Percentiles rank a stretch among this genome's conserved stretches.
These are phyloP conservation scores for Hanseniaspora sp. DNA, from an alignment of 1,139 yeast species.

Conservation along the genomic window DNA sequence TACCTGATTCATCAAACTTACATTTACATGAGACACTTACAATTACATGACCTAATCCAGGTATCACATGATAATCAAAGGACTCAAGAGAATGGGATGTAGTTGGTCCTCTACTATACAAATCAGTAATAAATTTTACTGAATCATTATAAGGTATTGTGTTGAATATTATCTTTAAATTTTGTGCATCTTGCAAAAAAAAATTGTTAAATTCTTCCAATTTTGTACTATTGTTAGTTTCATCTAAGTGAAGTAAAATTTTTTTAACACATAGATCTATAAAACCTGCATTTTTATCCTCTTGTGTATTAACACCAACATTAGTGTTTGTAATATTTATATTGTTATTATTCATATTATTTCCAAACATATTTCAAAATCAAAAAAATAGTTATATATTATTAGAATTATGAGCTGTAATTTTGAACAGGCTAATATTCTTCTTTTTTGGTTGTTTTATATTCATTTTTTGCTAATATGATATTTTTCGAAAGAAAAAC, in stretches of 20 bases:
- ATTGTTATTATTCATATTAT: background rate
- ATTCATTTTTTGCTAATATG: no score
- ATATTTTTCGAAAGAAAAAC: no score
- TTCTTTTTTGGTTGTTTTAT: no score
- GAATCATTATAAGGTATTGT: constrained; percentile 56
- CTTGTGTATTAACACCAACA: constrained; percentile 11
- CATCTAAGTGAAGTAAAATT: constrained; percentile 35
- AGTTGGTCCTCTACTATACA: constrained; percentile 47
- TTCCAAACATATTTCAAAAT: no score
- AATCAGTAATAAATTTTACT: constrained; percentile 49
- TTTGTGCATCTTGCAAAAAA: constrained; percentile 36
- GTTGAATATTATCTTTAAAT: constrained; percentile 42
- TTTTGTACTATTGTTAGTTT: constrained; percentile 33
- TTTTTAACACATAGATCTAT: constrained; percentile 31
- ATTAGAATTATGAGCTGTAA: no score
- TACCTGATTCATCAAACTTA: constrained; percentile 64
- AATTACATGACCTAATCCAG: constrained; percentile 50
- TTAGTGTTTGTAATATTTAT: constrained; percentile 5
- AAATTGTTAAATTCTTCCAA: constrained; percentile 41
- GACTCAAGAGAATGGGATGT: constrained; percentile 54
- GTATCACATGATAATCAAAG: constrained; percentile 59
- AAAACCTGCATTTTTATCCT: constrained; percentile 20
- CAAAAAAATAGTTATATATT: no score
- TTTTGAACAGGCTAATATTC: no score
- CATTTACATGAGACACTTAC: constrained; percentile 54